A percentile compares a stretch with the other conserved stretches of the same genome.
phyloP scores from a whole-genome alignment of 345 rosid genomes.

The Litchi chinensis region DNA sequence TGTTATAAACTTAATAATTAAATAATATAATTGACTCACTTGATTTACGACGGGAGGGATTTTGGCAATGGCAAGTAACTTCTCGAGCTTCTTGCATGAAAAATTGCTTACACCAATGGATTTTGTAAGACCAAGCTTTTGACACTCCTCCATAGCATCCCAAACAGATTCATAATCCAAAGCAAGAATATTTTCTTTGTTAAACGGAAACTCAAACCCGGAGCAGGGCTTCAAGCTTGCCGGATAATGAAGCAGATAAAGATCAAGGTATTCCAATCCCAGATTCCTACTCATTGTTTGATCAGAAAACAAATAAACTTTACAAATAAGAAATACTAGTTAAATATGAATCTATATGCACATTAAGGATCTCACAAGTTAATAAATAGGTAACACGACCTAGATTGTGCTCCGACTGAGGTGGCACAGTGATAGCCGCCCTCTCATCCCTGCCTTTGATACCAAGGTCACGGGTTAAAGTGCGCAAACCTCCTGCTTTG shows the following conservation, averaged over 20 bases:
- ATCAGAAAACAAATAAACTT: neutral
- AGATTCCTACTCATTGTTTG: conserved; percentile 13
- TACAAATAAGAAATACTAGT: too few relatives aligned
- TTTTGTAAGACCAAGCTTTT: conserved; percentile 20
- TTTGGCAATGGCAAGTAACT: conserved; percentile 8
- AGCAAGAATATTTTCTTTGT: conserved; percentile 6
- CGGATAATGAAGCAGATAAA: conserved; percentile 25
- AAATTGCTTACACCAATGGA: conserved; percentile 16
- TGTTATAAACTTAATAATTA: too few relatives aligned
- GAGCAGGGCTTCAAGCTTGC: conserved; percentile 6
- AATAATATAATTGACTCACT: conserved; percentile 10
- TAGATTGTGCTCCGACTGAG: too few relatives aligned
- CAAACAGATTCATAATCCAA: conserved; percentile 24
- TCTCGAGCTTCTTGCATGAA: conserved; percentile 19
- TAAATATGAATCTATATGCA: too few relatives aligned
- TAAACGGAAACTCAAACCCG: neutral
- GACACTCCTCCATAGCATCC: conserved; percentile 32
- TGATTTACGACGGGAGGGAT: conserved; percentile 34
- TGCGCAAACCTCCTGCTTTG: too few relatives aligned
- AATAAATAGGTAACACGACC: too few relatives aligned
- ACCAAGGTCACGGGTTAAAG: too few relatives aligned
- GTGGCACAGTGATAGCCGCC: too few relatives aligned
- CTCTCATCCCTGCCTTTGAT: too few relatives aligned
- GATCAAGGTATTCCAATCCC: conserved; percentile 22
- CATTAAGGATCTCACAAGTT: too few relatives aligned